Evolutionary conservation across 108 stramenopile species (phyloP), one percentile per base, ranked within the genome.

Genomic region (Discostella stelligeroides): DNA sequence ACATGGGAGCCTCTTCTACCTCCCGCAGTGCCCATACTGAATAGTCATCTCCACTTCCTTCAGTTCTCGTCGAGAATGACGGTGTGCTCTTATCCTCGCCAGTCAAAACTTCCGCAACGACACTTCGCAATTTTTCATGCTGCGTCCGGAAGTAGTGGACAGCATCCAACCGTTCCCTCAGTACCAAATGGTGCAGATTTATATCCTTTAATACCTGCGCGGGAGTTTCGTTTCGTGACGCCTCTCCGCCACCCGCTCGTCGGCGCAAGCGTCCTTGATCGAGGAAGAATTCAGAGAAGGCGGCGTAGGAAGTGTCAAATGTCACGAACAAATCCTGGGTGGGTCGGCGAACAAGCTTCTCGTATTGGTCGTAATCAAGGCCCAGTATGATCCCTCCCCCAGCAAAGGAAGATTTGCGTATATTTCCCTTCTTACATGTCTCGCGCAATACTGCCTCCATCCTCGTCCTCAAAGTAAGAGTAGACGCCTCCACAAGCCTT

Each of bases 401-500:
- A 23, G 28, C 6, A n/a, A 15, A 29, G 27, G 53, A 0, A 34
- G 34, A 6, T 34, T 34, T 34, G 34, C 6, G n/a, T n/a, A n/a
- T 34, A 42, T 69, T 80, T 38, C 65, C 53, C 45, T 34, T 34
- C 34, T 63, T 65, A 60, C 81, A 85, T 21, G 77, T 76, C 41
- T 88, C 87, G 48, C 85, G 72, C 65, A 93, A 61, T 24, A 80
- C 70, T 7, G 48, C 63, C 46, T 69, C 82, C 58, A 92, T 83
- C 34, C 79, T 51, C 13, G 69, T 54, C 11, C 83, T 30, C 46
- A 98, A 47, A 7, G 94, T 96, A 4, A 84, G 59, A 11, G 95
- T 94, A 9, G 91, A 82, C 27, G 89, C 88, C 82, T 95, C 88
- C 27, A 97, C 68, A 28, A 98, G 82, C 45, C 87, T 67, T 10